These are phyloP conservation scores for Serendipita indica DNA, from an alignment of 768 basidiomycete species.

Conservation along the genomic window DNA sequence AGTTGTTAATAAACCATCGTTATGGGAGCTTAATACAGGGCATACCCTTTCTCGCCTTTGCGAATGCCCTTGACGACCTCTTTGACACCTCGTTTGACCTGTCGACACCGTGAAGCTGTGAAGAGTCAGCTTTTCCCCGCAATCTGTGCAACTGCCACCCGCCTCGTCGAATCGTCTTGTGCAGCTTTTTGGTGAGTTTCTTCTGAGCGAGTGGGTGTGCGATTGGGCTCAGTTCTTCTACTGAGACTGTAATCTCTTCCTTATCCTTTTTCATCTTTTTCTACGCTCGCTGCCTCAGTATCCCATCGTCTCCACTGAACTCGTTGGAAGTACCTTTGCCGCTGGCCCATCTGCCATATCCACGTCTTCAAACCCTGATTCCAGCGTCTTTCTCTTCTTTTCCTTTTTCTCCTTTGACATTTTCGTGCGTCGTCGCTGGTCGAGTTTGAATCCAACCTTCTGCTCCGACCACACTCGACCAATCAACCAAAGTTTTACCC, in stretches of 20 bases:
- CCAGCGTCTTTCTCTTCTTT: conserved; percentile 60
- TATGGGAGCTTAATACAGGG: conserved; percentile 13
- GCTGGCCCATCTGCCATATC: conserved; percentile 22
- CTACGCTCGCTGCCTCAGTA: conserved; percentile 21
- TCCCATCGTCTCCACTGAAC: conserved; percentile 23
- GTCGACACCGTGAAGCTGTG: conserved; percentile 80
- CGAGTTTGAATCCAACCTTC: not conserved
- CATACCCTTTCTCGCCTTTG: conserved; percentile 93
- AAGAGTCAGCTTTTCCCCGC: conserved; percentile 10
- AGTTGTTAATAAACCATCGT: not conserved
- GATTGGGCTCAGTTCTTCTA: conserved; percentile 83
- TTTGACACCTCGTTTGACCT: conserved; percentile 95
- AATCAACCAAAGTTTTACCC: not conserved
- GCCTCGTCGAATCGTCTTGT: conserved; percentile 70
- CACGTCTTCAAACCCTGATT: conserved; percentile 32
- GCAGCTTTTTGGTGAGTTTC: conserved; percentile 86
- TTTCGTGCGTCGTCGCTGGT: not conserved
- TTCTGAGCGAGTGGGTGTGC: conserved; percentile 86
- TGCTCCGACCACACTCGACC: not conserved
- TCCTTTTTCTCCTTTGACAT: conserved; percentile 66
- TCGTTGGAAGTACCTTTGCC: conserved; percentile 13
- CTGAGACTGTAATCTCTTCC: conserved; percentile 47
- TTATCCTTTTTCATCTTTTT: conserved; percentile 56
- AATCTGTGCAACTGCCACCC: conserved; percentile 10
- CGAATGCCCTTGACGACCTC: conserved; percentile 96